Evolutionary conservation across 441 rosid species (phyloP), one percentile per base, ranked within the genome.

Genomic region (Aquilaria agallochum): DNA sequence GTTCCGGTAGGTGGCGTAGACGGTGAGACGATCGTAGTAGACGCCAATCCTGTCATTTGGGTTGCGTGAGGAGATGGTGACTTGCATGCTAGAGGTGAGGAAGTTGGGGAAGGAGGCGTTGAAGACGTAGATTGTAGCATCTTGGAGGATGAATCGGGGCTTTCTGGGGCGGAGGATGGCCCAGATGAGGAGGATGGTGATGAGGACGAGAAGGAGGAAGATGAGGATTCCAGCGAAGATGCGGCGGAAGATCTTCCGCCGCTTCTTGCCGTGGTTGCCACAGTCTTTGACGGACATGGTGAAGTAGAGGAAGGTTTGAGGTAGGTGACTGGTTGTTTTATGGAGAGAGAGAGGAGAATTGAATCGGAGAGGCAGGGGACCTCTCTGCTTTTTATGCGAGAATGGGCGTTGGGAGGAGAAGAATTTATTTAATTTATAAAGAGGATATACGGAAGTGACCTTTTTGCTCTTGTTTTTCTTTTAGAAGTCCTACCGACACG

Each of bases 41-140:
- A 90, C 8, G 2, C 96, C 97, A 75, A 90, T 72, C n/a, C 69
- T 64, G 70, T 81, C 85, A 64, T 88, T 88, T 1, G 87, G 93
- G 72, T 90, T 88, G 15, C 88, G 88, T 32, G 83, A 70, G 54
- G 88, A 77, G 71, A 90, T 53, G 55, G 97, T 88, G 73, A 88
- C 80, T 44, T 83, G 90, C 72, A 90, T 76, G 68, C 72, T 81
- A 59, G 88, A 81, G 27, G 94, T 80, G 69, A 90, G 81, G 68
- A 65, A 49, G 75, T 83, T 86, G 0, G 91, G 90, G 27, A 62
- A 53, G 20, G 96, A 73, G 71, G 78, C 72, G 79, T 88, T 86
- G 84, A 88, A 90, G 76, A 73, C 77, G 72, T 68, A 75, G 63
- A 88, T 84, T 71, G 96, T 90, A 69, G 82, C 88, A 80, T 90